Percentiles rank a stretch among this genome's conserved stretches.
Evolutionary conservation across 768 basidiomycete species (phyloP).

Genomic region (Tricholoma bakamatsutake): DNA sequence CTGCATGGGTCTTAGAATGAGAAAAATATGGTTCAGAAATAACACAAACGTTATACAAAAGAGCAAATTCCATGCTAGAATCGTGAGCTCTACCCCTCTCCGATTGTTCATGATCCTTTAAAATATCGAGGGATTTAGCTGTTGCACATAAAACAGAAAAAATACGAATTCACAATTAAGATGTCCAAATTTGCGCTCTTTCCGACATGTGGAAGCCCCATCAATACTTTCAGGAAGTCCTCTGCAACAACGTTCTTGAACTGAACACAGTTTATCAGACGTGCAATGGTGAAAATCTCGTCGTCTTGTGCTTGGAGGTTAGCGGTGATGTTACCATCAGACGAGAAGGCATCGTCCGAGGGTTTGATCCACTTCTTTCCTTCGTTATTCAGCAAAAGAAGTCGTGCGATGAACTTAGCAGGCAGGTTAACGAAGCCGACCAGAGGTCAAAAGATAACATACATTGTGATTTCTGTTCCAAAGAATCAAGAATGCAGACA

Average conservation of each 20-base stretch:
- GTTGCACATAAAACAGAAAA: not conserved
- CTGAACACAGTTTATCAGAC: conserved; percentile 19
- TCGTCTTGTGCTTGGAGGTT: conserved; percentile 16
- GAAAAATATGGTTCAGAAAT: not conserved
- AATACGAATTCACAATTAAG: conserved; percentile 6
- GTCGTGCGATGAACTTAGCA: conserved; percentile 16
- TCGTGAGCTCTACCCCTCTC: conserved; percentile 12
- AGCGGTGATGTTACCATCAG: conserved; percentile 1
- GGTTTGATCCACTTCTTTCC: conserved; percentile 16
- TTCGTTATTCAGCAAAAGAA: conserved; percentile 14
- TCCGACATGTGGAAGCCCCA: conserved; percentile 16
- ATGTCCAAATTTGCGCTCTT: conserved; percentile 12
- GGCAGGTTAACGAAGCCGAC: not conserved
- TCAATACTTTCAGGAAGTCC: conserved; percentile 22
- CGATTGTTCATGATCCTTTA: conserved; percentile 4
- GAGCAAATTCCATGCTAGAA: conserved; percentile 12
- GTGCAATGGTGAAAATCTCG: conserved; percentile 21
- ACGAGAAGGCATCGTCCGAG: not conserved
- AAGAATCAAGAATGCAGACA: conserved; percentile 15
- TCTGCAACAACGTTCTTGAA: conserved; percentile 20
- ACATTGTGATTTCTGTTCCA: conserved; percentile 22
- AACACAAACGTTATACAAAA: conserved; percentile 14
- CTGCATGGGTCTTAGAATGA: not conserved
- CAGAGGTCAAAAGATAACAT: not conserved
- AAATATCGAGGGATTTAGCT: not conserved